A percentile compares a stretch with the other conserved stretches of the same genome.
These are phyloP conservation scores for Kodamaea ohmeri DNA, from an alignment of 1,139 yeast species.

Conservation along the genomic window DNA sequence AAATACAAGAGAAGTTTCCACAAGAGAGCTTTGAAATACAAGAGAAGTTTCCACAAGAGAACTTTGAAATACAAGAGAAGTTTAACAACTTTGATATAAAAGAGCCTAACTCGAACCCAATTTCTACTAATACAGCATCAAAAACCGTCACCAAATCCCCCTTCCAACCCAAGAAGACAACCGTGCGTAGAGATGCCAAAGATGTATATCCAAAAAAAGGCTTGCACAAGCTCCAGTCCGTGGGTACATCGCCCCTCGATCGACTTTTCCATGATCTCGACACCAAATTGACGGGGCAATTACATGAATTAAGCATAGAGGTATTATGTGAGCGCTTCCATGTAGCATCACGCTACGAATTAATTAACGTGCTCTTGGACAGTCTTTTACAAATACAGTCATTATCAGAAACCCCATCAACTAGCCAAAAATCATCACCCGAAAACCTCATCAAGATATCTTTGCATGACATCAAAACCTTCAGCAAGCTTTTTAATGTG, in stretches of 20 bases:
- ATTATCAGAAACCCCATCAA: no score
- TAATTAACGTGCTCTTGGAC: conserved; percentile 30
- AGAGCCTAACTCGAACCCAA: background rate
- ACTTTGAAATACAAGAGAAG: background rate
- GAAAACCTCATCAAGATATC: conserved; percentile 64
- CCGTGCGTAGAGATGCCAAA: conserved; percentile 33
- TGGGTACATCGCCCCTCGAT: conserved; percentile 37
- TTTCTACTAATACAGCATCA: background rate
- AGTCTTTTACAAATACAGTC: conserved; percentile 36
- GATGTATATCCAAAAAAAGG: conserved; percentile 40
- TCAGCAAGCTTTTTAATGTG: conserved; percentile 61
- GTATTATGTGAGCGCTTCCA: conserved; percentile 13
- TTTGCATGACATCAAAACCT: conserved; percentile 74
- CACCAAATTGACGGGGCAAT: conserved; percentile 22
- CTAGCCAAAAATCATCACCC: background rate
- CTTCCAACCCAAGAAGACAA: conserved; percentile 22
- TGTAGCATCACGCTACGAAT: conserved; percentile 11
- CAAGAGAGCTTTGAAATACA: background rate
- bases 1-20: background rate
- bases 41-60: background rate
- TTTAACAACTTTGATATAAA: background rate
- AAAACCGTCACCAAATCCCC: background rate
- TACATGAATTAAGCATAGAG: conserved; percentile 26
- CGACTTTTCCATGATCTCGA: conserved; percentile 33
- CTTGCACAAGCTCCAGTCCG: conserved; percentile 32